Conservation (phyloP, 352 stramenopile genomes). For the Phytophthora tubulina region DNA sequence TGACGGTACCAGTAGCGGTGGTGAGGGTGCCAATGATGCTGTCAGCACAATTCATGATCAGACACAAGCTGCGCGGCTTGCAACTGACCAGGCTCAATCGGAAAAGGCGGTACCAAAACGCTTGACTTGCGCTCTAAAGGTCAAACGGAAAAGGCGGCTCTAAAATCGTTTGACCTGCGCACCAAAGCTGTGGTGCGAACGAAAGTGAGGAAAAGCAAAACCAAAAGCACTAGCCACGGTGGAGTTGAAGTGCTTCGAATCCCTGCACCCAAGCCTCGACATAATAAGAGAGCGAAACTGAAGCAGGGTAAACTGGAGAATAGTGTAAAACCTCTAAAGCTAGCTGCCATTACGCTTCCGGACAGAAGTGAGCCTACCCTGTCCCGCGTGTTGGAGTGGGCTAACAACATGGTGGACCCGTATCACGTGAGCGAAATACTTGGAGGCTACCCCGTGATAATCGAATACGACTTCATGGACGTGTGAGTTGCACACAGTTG, state of each 20-base stretch:
- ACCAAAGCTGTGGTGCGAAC: not conserved
- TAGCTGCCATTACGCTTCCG: constrained; percentile 5
- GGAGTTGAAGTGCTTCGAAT: constrained; percentile 10
- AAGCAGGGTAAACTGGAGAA: not conserved
- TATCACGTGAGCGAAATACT: constrained; percentile 3
- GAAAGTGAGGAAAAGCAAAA: not conserved
- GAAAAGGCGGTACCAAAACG: too few species aligned
- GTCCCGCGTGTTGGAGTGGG: constrained; percentile 5
- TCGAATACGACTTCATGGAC: constrained; percentile 3
- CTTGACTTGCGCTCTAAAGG: not conserved
- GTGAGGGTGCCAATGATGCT: too few species aligned
- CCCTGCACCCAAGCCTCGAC: constrained; percentile 7
- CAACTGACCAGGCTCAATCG: too few species aligned
- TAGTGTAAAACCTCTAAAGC: not conserved
- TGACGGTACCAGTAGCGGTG: too few species aligned
- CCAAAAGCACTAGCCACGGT: not conserved
- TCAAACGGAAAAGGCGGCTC: not conserved
- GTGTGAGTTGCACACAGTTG: not conserved
- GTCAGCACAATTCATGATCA: too few species aligned
- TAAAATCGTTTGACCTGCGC: not conserved
- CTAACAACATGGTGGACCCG: not conserved
- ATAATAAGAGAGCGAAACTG: constrained; percentile 10
- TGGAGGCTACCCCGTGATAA: constrained; percentile 10
- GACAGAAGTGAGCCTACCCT: not conserved
- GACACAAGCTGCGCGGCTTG: too few species aligned